A percentile compares a stretch with the other conserved stretches of the same genome.
Evolutionary conservation across 2,329 filamentous ascomycete genomes (phyloP).

Genomic region (Coleophoma cylindrospora): DNA sequence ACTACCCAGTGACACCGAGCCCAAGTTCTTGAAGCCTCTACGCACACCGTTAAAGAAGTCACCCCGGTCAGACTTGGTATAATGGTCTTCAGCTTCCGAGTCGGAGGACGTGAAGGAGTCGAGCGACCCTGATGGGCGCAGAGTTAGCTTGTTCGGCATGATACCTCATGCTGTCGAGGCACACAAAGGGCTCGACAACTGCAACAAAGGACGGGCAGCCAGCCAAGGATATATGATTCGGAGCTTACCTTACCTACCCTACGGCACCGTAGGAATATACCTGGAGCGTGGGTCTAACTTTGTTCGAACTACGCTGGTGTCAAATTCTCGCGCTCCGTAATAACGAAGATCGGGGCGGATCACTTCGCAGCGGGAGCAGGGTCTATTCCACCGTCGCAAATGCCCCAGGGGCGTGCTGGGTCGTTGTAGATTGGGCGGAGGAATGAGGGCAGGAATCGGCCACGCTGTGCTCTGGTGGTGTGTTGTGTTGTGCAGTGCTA

Average conservation of each 20-base stretch:
- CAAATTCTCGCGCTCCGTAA: background rate
- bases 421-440: no score
- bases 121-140: slow-evolving; percentile 20
- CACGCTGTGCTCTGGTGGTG: no score
- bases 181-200: background rate
- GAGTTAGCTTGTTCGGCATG: slow-evolving; percentile 26
- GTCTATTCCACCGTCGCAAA: background rate
- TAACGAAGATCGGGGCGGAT: slow-evolving; percentile 1
- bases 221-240: background rate
- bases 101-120: slow-evolving; percentile 17
- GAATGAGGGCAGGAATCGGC: no score
- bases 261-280: background rate
- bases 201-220: background rate
- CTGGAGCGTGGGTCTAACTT: background rate
- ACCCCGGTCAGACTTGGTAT: slow-evolving; percentile 7
- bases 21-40: slow-evolving; percentile 23
- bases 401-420: background rate
- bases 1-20: slow-evolving; percentile 20
- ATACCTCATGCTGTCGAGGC: slow-evolving; percentile 18
- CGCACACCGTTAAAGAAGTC: slow-evolving; percentile 24
- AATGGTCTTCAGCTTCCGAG: slow-evolving; percentile 15
- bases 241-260: background rate
- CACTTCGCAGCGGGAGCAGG: background rate
- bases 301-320: background rate
- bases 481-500: no score